These are phyloP conservation scores for Penicillium cosmopolitanum DNA, from an alignment of 495 filamentous ascomycete genomes.

Conservation along the genomic window DNA sequence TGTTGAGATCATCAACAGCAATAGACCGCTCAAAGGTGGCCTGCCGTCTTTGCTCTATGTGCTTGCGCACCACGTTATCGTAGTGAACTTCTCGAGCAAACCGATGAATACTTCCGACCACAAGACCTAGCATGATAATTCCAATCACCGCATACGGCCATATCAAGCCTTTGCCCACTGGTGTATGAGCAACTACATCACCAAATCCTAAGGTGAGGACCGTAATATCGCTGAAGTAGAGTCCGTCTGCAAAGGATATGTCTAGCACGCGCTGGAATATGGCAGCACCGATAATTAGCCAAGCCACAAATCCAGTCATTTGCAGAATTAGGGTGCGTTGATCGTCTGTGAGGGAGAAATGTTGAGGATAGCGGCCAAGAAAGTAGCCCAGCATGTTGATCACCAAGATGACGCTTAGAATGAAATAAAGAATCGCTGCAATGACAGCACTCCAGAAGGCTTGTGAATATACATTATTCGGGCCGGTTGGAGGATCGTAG, in stretches of 20 bases:
- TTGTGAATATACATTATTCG: constrained; percentile 67
- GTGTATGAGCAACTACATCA: constrained; percentile 52
- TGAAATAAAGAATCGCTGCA: constrained; percentile 66
- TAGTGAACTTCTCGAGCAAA: constrained; percentile 66
- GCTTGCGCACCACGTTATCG: constrained; percentile 68
- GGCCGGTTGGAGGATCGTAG: constrained; percentile 60
- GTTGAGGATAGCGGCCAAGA: constrained; percentile 74
- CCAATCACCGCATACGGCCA: constrained; percentile 85
- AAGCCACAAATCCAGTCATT: constrained; percentile 64
- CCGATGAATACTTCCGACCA: constrained; percentile 79
- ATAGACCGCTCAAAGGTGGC: constrained; percentile 60
- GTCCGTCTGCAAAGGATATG: constrained; percentile 56
- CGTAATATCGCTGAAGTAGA: constrained; percentile 70
- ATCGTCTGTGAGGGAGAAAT: constrained; percentile 72
- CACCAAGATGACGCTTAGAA: constrained; percentile 66
- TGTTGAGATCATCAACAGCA: constrained; percentile 32
- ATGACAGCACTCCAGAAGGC: constrained; percentile 79
- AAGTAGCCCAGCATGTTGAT: constrained; percentile 81
- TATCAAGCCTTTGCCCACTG: constrained; percentile 65
- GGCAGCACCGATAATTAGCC: constrained; percentile 62
- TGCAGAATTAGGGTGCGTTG: constrained; percentile 70
- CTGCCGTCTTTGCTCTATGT: constrained; percentile 60
- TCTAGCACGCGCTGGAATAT: constrained; percentile 55
- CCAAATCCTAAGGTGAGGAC: constrained; percentile 70
- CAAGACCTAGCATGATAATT: constrained; percentile 84